These are phyloP conservation scores for Ophiostoma angusticollis DNA, from an alignment of 2,329 filamentous ascomycete species.

Conservation along the genomic window DNA sequence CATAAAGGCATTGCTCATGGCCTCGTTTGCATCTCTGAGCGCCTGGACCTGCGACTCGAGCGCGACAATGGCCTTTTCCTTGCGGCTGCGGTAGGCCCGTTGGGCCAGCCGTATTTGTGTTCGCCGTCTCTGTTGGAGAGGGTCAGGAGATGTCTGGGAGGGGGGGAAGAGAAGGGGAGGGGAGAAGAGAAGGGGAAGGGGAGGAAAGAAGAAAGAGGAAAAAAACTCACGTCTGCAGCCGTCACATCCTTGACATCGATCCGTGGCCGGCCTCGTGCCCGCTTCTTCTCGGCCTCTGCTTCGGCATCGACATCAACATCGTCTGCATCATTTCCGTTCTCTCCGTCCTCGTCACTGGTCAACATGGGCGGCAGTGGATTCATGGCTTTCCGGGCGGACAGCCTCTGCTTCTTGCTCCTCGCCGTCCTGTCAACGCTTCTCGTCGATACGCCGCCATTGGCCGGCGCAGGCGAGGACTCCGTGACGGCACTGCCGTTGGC, in stretches of 20 bases:
- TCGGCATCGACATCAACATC: slow-evolving; percentile 8
- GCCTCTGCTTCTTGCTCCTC: too few species aligned
- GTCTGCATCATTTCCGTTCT: too few species aligned
- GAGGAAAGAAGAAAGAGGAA: not conserved
- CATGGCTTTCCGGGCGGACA: too few species aligned
- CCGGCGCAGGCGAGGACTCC: too few species aligned
- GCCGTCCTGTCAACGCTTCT: too few species aligned
- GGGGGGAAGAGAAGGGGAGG: not conserved
- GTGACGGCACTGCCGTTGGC: not conserved
- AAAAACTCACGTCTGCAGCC: slow-evolving; percentile 56
- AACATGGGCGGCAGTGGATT: too few species aligned
- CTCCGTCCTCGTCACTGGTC: too few species aligned
- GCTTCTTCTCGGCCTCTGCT: slow-evolving; percentile 34
- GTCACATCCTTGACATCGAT: slow-evolving; percentile 68
- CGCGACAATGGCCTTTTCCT: slow-evolving; percentile 66
- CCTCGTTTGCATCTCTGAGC: slow-evolving; percentile 55
- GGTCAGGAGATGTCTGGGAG: slow-evolving; percentile 3
- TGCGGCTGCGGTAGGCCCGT: slow-evolving; percentile 70
- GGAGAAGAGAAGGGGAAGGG: not conserved
- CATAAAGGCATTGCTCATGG: slow-evolving; percentile 62
- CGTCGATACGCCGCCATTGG: too few species aligned
- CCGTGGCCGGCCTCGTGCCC: slow-evolving; percentile 59
- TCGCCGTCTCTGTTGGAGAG: slow-evolving; percentile 50
- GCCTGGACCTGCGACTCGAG: slow-evolving; percentile 58
- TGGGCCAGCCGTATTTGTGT: slow-evolving; percentile 83